Conservation (phyloP, 495 filamentous ascomycete species). For the Emericellopsis terricola region DNA sequence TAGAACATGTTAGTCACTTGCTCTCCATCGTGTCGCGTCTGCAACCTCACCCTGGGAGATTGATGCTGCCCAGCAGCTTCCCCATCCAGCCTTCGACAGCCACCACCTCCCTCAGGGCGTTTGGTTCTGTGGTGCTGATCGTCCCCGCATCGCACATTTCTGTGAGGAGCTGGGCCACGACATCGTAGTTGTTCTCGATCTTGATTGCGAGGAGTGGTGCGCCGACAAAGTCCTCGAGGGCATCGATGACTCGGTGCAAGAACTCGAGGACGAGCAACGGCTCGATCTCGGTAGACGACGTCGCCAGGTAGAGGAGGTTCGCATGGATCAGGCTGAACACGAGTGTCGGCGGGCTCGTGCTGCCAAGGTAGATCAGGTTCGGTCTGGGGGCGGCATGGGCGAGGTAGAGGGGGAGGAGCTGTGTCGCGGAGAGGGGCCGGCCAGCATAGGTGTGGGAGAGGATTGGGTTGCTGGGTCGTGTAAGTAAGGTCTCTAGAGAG, state of each 20-base stretch:
- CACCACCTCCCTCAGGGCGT: constrained; percentile 79
- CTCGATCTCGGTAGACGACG: constrained; percentile 68
- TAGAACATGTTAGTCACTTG: not conserved
- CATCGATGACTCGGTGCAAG: constrained; percentile 79
- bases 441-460: constrained; percentile 40
- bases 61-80: constrained; percentile 78
- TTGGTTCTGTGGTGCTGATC: constrained; percentile 82
- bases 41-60: constrained; percentile 45
- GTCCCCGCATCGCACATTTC: constrained; percentile 94
- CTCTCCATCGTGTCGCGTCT: not conserved
- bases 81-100: constrained; percentile 80
- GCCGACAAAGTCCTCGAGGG: constrained; percentile 87
- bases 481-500: not conserved
- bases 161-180: constrained; percentile 78
- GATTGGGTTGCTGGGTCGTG: constrained; percentile 18
- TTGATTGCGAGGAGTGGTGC: constrained; percentile 71
- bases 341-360: constrained; percentile 68
- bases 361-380: constrained; percentile 67
- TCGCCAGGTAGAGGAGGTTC: constrained; percentile 72
- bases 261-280: constrained; percentile 93
- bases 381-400: constrained; percentile 68
- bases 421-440: constrained; percentile 59
- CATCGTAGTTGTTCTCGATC: constrained; percentile 80
- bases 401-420: constrained; percentile 74
- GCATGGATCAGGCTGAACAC: constrained; percentile 77